phyloP scores from a whole-genome alignment of 306 rosid genomes.

The Nissolia schottii region DNA sequence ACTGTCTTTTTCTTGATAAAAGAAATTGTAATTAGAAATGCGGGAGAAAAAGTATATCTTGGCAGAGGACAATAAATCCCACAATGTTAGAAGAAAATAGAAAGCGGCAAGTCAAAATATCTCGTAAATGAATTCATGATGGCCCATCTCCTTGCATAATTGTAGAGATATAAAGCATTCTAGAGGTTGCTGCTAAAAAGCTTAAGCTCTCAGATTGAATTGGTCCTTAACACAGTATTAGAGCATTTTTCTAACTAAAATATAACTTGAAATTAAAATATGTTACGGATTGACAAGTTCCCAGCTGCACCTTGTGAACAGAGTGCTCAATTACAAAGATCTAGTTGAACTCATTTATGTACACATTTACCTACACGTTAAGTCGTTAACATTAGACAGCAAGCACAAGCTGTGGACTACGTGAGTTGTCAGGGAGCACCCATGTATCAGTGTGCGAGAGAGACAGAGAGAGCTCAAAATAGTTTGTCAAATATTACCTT shows the following conservation, averaged over 20 bases:
- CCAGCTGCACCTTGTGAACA: not conserved
- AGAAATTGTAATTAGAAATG: not conserved
- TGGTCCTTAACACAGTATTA: too few relatives aligned
- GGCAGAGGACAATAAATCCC: not conserved
- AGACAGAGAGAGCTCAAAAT: not conserved
- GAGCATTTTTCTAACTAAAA: not conserved
- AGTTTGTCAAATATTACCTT: constrained; percentile 27
- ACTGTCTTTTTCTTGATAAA: not conserved
- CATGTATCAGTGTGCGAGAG: not conserved
- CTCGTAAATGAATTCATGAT: not conserved
- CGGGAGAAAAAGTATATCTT: not conserved
- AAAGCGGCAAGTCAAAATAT: not conserved
- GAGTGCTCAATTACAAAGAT: constrained; percentile 4
- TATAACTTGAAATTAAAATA: not conserved
- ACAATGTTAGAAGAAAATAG: not conserved
- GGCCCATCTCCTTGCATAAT: not conserved
- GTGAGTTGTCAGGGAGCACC: not conserved
- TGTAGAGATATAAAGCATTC: not conserved
- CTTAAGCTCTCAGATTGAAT: not conserved
- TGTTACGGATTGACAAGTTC: constrained; percentile 1
- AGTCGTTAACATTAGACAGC: not conserved
- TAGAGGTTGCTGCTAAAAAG: not conserved
- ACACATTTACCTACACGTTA: not conserved
- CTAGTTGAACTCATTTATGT: not conserved
- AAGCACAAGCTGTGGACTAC: not conserved